Conservation (phyloP, 2,329 filamentous ascomycete species). For the Clonostachys rhizophaga region DNA sequence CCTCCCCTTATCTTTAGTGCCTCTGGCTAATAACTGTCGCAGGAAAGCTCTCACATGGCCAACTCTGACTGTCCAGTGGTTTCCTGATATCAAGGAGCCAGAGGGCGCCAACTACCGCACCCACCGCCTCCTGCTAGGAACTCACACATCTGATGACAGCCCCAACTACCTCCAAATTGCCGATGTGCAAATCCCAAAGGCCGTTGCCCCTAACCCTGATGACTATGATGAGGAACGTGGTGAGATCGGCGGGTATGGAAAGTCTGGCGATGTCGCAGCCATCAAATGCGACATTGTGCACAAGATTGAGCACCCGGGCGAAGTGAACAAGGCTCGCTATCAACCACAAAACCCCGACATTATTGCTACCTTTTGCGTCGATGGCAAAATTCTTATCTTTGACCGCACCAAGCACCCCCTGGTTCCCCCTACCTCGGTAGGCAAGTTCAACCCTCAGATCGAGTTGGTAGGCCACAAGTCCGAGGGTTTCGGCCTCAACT, state of each 20-base stretch:
- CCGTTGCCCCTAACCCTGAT: slow-evolving; percentile 65
- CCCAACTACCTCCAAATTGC: slow-evolving; percentile 94
- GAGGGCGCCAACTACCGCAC: slow-evolving; percentile 82
- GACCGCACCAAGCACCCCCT: slow-evolving; percentile 92
- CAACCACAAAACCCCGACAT: slow-evolving; percentile 97
- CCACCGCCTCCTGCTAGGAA: slow-evolving; percentile 88
- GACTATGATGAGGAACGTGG: slow-evolving; percentile 90
- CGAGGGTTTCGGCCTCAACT: slow-evolving; percentile 90
- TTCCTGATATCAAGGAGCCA: slow-evolving; percentile 86
- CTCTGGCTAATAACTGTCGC: slow-evolving; percentile 6
- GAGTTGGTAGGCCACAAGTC: slow-evolving; percentile 79
- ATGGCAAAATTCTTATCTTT: slow-evolving; percentile 86
- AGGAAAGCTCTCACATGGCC: slow-evolving; percentile 95
- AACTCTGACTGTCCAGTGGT: slow-evolving; percentile 95
- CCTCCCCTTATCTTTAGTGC: not conserved
- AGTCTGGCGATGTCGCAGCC: slow-evolving; percentile 60
- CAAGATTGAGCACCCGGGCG: slow-evolving; percentile 91
- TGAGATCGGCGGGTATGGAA: slow-evolving; percentile 91
- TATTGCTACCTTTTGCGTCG: slow-evolving; percentile 86
- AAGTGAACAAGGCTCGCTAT: slow-evolving; percentile 98
- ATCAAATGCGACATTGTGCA: slow-evolving; percentile 92
- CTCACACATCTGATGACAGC: slow-evolving; percentile 82
- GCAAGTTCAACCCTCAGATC: slow-evolving; percentile 74
- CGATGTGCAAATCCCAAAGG: slow-evolving; percentile 86
- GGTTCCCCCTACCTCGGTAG: slow-evolving; percentile 52